Base-by-base conservation (phyloP, 129 eudicot species). In the Centaurea solstitialis region DNA sequence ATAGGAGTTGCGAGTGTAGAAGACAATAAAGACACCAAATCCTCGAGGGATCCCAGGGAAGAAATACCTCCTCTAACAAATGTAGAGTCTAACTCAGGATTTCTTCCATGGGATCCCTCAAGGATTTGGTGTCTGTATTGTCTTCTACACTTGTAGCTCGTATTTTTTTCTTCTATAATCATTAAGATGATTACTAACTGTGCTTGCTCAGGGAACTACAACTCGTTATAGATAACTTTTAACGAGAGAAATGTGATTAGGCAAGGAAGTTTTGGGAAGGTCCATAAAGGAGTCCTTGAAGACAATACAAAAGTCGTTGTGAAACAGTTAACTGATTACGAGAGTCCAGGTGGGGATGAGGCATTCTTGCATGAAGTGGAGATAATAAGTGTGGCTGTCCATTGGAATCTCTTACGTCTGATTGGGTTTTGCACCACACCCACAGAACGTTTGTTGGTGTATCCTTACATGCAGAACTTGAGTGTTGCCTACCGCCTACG, bases 311-410 rank as follows among this genome's bases (percentile, higher is more conserved):
- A 91, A 84, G 87, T 96, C 64, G 99, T 98, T n/a, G 99, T 96
- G 65, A 96, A 96, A 86, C 87, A 98, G 26, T 86, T 96, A 76
- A 96, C 92, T 40, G 94, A 96, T 85, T 89, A 87, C 15, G 95
- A 93, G 85, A 93, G 95, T 79, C 97, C 98, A 33, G 98, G 30
- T 45, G 96, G 98, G 10, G 99, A 96, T 85, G 89, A 91, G 17
- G 97, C 99, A 7, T 96, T 96, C 73, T 98, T 93, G 59, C 93
- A 97, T 73, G 99, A 96, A 70, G 99, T 96, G 20, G 99, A 96
- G 92, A 96, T 96, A 98, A 96, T 96, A 80, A 96, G 99, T 83
- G 98, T 96, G 53, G 99, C 98, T 70, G 97, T 96, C 23, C 99
- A 96, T 80, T 84, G 85, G 81, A 96, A 96, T 87, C 91, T 96